Evolutionary conservation across 2,329 filamentous ascomycete species (phyloP), one percentile per base, ranked within the genome.

Genomic region (Verticillium tricorpus): DNA sequence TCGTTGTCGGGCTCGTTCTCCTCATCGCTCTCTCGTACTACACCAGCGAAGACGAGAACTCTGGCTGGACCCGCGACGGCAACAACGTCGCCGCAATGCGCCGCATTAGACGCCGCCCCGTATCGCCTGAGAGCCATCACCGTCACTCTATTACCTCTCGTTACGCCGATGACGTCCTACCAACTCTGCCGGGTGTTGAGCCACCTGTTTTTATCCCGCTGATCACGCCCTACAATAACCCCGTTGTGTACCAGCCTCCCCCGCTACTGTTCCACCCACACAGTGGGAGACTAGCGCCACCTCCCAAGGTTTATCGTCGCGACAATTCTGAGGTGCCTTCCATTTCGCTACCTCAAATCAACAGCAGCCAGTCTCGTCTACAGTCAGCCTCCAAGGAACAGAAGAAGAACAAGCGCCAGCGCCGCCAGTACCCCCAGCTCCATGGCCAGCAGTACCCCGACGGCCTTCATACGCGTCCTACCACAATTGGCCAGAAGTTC

Each of bases 1-100:
- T 74, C 8, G 61, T 76, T 7, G 65, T 71, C 2, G 64, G 66
- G 4, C 62, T 73, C 14, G 61, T 73, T 11, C 50, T 78, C 2
- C 63, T 68, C 0, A 45, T 77, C 14, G 58, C 71, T 5, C 72
- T 72, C 40, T 70, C 75, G 68, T 80, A 73, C 68, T 76, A 70
- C 52, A 60, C 28, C 28, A 73, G 1, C 68, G 56, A 40, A 28
- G 22, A 22, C 34, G 37, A 68, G 11, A 32, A 55, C 52, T 15
- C 25, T n/a, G 40, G 45, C 5, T 59, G 58, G 58, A 52, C 58
- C 45, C 39, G 50, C 25, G 17, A 55, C 32, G 58, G 50, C 11
- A 45, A 59, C 17, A 45, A 59, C 45, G 34, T 59, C 32, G 25
- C 45, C 14, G 25, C 45, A n/a, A 45, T 59, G 39, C 58, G 58